A percentile compares a stretch with the other conserved stretches of the same genome.
Evolutionary conservation across 352 stramenopile genomes (phyloP).

Genomic region (Phytophthora uliginosa): DNA sequence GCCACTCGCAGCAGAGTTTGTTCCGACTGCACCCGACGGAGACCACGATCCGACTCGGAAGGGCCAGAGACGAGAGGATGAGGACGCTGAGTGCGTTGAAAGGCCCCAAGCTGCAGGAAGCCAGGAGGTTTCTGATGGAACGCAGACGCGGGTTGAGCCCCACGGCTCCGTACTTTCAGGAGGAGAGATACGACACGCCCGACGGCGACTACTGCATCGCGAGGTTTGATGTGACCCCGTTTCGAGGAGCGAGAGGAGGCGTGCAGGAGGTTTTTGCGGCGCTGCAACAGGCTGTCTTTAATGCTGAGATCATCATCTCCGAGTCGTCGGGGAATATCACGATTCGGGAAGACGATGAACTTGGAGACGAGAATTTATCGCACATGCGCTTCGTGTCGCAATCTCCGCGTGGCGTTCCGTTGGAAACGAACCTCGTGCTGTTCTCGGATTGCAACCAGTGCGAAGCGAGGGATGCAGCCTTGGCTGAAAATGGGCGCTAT

Average conservation of each 20-base stretch:
- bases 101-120: slow-evolving; percentile 42
- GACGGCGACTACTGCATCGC: slow-evolving; percentile 60
- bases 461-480: background rate
- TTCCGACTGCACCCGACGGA: slow-evolving; percentile 42
- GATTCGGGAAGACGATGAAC: slow-evolving; percentile 79
- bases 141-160: slow-evolving; percentile 34
- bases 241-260: slow-evolving; percentile 43
- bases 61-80: slow-evolving; percentile 36
- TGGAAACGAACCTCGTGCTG: slow-evolving; percentile 53
- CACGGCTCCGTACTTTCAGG: slow-evolving; percentile 40
- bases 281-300: slow-evolving; percentile 59
- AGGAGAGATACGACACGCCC: slow-evolving; percentile 57
- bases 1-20: slow-evolving; percentile 33
- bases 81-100: slow-evolving; percentile 36
- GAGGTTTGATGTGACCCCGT: slow-evolving; percentile 65
- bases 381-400: slow-evolving; percentile 62
- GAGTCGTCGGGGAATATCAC: slow-evolving; percentile 75
- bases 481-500: slow-evolving; percentile 39
- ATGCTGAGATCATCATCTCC: slow-evolving; percentile 79
- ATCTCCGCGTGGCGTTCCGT: slow-evolving; percentile 30
- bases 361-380: slow-evolving; percentile 51
- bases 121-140: slow-evolving; percentile 44
- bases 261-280: slow-evolving; percentile 63
- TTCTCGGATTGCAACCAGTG: slow-evolving; percentile 43
- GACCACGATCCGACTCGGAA: slow-evolving; percentile 45